Base-by-base conservation (phyloP, 2,329 filamentous ascomycete species). In the Xylariaceae sp. region DNA sequence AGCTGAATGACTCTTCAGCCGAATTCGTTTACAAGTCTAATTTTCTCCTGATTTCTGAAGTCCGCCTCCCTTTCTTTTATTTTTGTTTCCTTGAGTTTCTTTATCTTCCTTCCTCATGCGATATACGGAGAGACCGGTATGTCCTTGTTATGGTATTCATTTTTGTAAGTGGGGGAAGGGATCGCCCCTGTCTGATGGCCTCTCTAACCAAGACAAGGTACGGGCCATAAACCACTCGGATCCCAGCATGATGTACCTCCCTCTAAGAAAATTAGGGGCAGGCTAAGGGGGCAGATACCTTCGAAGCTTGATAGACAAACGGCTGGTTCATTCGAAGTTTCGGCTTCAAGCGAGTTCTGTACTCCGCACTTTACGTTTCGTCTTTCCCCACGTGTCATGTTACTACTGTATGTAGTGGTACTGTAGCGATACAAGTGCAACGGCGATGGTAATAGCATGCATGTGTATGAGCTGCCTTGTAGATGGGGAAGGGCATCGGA, bases 311-410 rank as follows among this genome's bases (percentile, higher is more conserved):
- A n/a, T n/a, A n/a, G n/a, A n/a, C n/a, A n/a, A n/a, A n/a, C n/a
- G n/a, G n/a, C n/a, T n/a, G n/a, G n/a, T n/a, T n/a, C n/a, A n/a
- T n/a, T n/a, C n/a, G 24, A 27, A 27, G 24, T 27, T 27, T 27
- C 24, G 24, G 24, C 24, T 27, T 27, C 24, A 27, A 9, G 24
- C 24, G 24, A 9, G 24, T 27, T 27, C 24, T 16, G n/a, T 37
- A 37, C 35, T 37, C 35, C 35, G 35, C 35, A 37, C 11, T 18
- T 37, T 37, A 16, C 7, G 16, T 20, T 42, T 23, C 20, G 16
- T 26, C 37, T 23, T 13, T 43, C 39, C 30, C 51, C 51, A 54
- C 51, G 40, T 54, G 45, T 44, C 51, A 49, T 54, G 44, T 26
- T 24, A 32, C 27, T 37, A 37, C n/a, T n/a, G n/a, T n/a, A n/a